phyloP scores from a whole-genome alignment of 148 eudicot genomes.

The Salicornia ramosissima region DNA sequence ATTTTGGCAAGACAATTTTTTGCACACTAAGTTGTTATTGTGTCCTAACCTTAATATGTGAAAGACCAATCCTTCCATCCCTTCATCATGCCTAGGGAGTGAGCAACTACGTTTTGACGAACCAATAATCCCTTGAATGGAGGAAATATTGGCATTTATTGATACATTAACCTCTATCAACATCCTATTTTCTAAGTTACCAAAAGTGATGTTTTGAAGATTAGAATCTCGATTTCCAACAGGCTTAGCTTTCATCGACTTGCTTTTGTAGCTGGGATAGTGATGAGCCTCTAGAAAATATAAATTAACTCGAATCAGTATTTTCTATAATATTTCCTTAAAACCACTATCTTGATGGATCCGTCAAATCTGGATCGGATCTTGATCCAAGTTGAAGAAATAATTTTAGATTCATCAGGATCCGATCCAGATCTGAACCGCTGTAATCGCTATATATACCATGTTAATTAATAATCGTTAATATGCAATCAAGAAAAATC shows the following conservation, averaged over 20 bases:
- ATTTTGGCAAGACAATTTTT: constrained; percentile 27
- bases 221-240: constrained; percentile 21
- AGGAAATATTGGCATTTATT: constrained; percentile 26
- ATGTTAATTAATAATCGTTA: no score
- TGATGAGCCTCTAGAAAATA: constrained; percentile 35
- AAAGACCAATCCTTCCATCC: constrained; percentile 40
- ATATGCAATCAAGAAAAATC: no score
- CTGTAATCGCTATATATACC: no score
- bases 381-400: no score
- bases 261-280: constrained; percentile 31
- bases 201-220: constrained; percentile 20
- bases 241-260: constrained; percentile 26
- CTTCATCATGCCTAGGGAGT: constrained; percentile 29
- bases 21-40: constrained; percentile 39
- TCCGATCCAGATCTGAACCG: no score
- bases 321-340: no score
- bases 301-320: constrained; percentile 7
- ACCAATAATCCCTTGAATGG: constrained; percentile 17
- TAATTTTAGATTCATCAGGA: no score
- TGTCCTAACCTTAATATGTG: constrained; percentile 57
- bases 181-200: constrained; percentile 27
- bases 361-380: no score
- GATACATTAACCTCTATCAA: constrained; percentile 44
- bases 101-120: constrained; percentile 30
- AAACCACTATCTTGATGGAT: no score